These are phyloP conservation scores for Backusella morwellensis DNA, from an alignment of 192 early-diverging fungal genomes.

Conservation along the genomic window DNA sequence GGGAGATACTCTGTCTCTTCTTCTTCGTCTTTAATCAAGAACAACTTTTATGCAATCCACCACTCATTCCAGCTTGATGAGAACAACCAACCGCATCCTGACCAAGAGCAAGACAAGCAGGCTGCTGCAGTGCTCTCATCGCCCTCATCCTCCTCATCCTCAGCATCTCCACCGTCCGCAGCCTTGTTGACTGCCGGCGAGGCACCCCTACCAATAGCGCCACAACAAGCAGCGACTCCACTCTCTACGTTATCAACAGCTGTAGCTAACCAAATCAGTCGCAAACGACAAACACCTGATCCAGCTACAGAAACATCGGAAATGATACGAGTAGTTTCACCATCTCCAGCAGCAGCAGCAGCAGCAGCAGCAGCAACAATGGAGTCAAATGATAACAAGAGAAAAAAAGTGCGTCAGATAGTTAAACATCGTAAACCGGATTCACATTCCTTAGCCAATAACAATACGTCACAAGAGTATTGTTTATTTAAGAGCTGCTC, in stretches of 20 bases:
- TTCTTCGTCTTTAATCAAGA: background rate
- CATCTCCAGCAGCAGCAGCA: background rate
- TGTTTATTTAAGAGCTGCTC: slow-evolving; percentile 9
- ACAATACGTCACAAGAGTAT: slow-evolving; percentile 3
- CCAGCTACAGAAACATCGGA: background rate
- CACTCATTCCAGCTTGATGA: background rate
- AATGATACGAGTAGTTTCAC: background rate
- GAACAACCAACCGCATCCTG: background rate
- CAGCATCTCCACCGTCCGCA: background rate
- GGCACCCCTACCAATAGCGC: background rate
- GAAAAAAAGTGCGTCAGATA: background rate
- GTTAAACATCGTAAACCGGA: background rate
- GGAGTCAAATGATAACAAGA: background rate
- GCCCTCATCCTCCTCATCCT: background rate
- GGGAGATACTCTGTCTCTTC: background rate
- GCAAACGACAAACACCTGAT: background rate
- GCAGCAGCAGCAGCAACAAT: background rate
- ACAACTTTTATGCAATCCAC: slow-evolving; percentile 2
- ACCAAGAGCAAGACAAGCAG: background rate
- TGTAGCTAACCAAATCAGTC: background rate
- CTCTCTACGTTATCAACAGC: background rate
- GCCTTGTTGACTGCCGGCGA: background rate
- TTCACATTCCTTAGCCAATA: background rate
- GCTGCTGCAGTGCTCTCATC: background rate
- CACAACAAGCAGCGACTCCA: background rate